phyloP scores from a whole-genome alignment of 495 filamentous ascomycete genomes.

The Penicillium waksmanii region DNA sequence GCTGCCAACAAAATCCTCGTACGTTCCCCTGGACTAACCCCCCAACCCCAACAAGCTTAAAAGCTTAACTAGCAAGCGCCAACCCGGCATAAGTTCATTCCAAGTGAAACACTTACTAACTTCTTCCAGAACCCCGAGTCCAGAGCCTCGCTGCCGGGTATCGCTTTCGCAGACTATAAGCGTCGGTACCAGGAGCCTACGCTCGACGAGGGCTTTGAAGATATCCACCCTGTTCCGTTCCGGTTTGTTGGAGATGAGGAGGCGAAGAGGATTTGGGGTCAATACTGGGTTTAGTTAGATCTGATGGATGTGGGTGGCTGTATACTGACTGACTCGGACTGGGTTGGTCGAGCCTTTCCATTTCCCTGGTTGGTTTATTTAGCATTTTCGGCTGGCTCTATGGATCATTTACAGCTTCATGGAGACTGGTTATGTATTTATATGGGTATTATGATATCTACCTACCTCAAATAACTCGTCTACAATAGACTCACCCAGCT shows the following conservation, averaged over 20 bases:
- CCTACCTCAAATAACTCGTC: no score
- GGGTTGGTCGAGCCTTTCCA: no score
- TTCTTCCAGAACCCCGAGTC: constrained; percentile 75
- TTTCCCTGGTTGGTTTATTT: no score
- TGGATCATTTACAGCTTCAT: no score
- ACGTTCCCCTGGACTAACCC: not conserved
- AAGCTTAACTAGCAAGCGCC: no score
- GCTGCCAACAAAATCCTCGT: constrained; percentile 62
- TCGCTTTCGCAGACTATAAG: constrained; percentile 77
- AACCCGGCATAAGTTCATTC: not conserved
- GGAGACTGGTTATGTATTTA: no score
- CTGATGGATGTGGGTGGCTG: no score
- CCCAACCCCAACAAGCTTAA: no score
- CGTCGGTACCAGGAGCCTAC: constrained; percentile 72
- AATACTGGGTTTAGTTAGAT: constrained; percentile 66
- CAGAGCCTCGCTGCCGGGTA: constrained; percentile 69
- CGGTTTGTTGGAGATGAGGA: constrained; percentile 62
- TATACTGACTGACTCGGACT: no score
- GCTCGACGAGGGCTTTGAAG: constrained; percentile 80
- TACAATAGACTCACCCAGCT: no score
- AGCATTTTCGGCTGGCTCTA: no score
- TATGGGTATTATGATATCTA: no score
- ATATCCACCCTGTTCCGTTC: constrained; percentile 73
- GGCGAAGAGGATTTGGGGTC: constrained; percentile 63
- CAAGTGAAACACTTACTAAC: constrained; percentile 7